A percentile compares a stretch with the other conserved stretches of the same genome.
Evolutionary conservation across 257 asterid genomes (phyloP).

Genomic region (Nicotiana otophora): DNA sequence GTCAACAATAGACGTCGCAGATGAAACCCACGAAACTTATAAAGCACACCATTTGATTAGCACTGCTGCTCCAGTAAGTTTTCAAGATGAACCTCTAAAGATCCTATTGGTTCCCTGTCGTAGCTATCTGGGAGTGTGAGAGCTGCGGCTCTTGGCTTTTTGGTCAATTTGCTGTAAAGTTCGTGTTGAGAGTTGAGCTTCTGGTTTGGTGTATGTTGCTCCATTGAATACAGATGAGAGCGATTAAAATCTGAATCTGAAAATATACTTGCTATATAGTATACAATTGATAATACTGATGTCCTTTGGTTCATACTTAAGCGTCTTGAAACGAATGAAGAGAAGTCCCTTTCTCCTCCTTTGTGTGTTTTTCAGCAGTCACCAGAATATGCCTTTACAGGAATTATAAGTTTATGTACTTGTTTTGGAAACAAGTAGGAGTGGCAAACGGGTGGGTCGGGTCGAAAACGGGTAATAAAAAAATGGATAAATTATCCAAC

Average conservation of each 20-base stretch:
- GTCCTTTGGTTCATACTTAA: neutral
- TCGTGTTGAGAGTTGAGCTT: neutral
- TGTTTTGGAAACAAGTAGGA: neutral
- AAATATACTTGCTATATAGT: neutral
- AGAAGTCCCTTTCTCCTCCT: neutral
- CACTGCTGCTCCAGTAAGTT: neutral
- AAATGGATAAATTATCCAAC: too few relatives aligned
- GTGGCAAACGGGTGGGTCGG: too few relatives aligned
- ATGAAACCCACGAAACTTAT: conserved; percentile 12
- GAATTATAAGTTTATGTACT: neutral
- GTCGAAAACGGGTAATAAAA: too few relatives aligned
- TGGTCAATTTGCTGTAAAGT: neutral
- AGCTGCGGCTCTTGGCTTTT: neutral
- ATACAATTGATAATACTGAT: neutral
- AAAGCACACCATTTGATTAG: neutral
- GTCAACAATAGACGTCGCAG: conserved; percentile 57
- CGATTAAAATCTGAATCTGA: neutral
- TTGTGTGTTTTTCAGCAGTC: neutral
- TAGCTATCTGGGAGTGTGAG: neutral
- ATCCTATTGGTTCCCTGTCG: neutral
- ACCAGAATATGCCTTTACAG: neutral
- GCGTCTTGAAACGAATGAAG: conserved; percentile 9
- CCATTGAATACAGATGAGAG: neutral
- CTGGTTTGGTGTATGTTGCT: neutral
- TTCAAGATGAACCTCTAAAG: neutral